Evolutionary conservation across 2,329 filamentous ascomycete genomes (phyloP), one percentile per base, ranked within the genome.

Genomic region (Penicillium paneum): DNA sequence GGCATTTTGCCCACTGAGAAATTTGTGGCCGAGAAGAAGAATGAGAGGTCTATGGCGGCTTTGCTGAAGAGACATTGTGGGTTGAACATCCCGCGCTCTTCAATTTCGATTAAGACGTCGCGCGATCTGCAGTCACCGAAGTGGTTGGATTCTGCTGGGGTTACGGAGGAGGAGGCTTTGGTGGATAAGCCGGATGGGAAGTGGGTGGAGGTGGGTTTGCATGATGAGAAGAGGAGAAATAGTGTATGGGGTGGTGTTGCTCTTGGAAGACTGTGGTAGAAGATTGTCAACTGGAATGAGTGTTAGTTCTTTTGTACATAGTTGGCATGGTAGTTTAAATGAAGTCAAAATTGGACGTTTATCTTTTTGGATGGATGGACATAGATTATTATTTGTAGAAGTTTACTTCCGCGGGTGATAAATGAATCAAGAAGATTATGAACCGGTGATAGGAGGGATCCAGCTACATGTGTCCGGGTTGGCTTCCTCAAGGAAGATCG

Each of bases 51-150:
- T 0, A 57, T 64, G 57, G 55, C 45, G 0, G 52, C 44, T 11
- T 45, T 62, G n/a, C 39, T 64, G 19, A 56, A 52, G 38, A 61
- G 38, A 24, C 49, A 53, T 24, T 57, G 52, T 41, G 57, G 51
- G 13, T 42, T 59, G 38, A 56, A 55, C 47, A 52, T 52, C 6
- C 52, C 60, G 3, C 55, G 55, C 7, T 56, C 55, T 10, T 57
- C 61, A 5, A 28, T 52, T 26, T 64, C 60, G 8, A 36, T 57
- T 13, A 61, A 54, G 28, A 53, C 34, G 1, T 32, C 52, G 41
- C 41, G 49, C 1, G 34, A 21, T 42, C 15, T 43, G 2, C 17
- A 40, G 2, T 54, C 55, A 13, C 54, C 58, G 4, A 55, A 48
- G 8, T 57, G 57, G 57, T 36, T 61, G 34, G 57, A 60, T 54